A percentile compares a stretch with the other conserved stretches of the same genome.
These are phyloP conservation scores for Podaxis rugospora DNA, from an alignment of 768 basidiomycete genomes.

Conservation along the genomic window DNA sequence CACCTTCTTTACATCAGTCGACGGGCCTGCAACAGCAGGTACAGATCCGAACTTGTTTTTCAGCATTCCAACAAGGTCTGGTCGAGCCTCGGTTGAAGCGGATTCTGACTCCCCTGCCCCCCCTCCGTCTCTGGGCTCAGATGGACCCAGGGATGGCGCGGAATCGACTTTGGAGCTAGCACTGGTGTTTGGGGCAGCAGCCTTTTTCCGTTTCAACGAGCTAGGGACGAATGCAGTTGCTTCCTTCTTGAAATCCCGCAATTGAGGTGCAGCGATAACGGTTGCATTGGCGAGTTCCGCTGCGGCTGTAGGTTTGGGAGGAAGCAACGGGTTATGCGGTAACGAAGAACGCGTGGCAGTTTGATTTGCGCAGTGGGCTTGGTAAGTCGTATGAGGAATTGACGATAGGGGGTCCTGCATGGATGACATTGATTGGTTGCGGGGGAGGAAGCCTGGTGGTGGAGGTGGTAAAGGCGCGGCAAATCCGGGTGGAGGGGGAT, in stretches of 20 bases:
- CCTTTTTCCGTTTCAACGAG: slow-evolving; percentile 73
- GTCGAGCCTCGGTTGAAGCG: slow-evolving; percentile 32
- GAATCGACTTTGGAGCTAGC: slow-evolving; percentile 50
- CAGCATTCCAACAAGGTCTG: slow-evolving; percentile 62
- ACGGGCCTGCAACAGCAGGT: slow-evolving; percentile 18
- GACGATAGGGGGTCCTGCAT: slow-evolving; percentile 75
- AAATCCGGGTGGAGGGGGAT: slow-evolving; percentile 4
- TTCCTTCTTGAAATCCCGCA: slow-evolving; percentile 94
- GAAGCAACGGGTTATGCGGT: slow-evolving; percentile 25
- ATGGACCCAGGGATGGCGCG: slow-evolving; percentile 49
- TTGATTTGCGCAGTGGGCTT: slow-evolving; percentile 57
- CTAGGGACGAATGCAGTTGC: slow-evolving; percentile 88
- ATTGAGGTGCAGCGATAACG: slow-evolving; percentile 78
- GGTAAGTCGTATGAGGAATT: slow-evolving; percentile 76
- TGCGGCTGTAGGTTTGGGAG: slow-evolving; percentile 29
- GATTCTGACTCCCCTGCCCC: slow-evolving; percentile 16
- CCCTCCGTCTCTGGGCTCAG: slow-evolving; percentile 19
- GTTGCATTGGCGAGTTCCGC: slow-evolving; percentile 52
- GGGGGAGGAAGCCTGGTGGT: slow-evolving; percentile 46
- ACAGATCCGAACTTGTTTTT: slow-evolving; percentile 54
- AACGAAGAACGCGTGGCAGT: slow-evolving; percentile 18
- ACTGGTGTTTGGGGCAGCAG: slow-evolving; percentile 21
- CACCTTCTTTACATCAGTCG: slow-evolving; percentile 20
- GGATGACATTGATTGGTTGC: slow-evolving; percentile 45
- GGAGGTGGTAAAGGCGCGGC: slow-evolving; percentile 18